Percentiles rank a stretch among this genome's conserved stretches.
Evolutionary conservation across 2,329 filamentous ascomycete genomes (phyloP).

Genomic region (Nemania bipapillata): DNA sequence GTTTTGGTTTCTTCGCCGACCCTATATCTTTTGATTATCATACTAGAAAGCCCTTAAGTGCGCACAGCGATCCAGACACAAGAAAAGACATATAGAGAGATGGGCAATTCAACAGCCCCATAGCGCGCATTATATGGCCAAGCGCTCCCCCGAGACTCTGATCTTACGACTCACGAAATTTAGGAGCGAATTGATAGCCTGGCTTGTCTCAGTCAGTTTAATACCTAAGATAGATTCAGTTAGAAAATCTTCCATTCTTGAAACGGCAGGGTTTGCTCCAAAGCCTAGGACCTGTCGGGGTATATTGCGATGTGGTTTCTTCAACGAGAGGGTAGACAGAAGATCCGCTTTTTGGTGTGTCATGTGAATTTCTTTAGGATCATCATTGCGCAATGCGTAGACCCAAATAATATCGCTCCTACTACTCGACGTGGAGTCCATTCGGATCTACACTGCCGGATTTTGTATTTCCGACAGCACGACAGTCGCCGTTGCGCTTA

Average conservation of each 20-base stretch:
- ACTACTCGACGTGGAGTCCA: background rate
- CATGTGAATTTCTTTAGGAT: background rate
- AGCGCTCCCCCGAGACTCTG: too few species aligned
- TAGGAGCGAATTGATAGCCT: background rate
- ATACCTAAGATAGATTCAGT: background rate
- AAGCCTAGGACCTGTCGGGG: background rate
- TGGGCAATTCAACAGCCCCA: background rate
- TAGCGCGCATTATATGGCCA: background rate
- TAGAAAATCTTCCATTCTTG: background rate
- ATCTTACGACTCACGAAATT: background rate
- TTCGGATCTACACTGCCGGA: background rate
- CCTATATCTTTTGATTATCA: conserved; percentile 48
- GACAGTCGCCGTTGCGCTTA: background rate
- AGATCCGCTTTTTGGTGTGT: background rate
- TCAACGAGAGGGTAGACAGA: background rate
- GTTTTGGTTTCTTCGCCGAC: background rate
- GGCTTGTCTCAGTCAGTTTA: background rate
- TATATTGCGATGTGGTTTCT: too few species aligned
- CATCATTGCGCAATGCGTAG: background rate
- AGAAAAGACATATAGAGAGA: background rate
- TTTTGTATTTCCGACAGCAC: background rate
- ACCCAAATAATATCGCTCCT: background rate
- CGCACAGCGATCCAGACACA: background rate
- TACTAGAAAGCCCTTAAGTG: background rate
- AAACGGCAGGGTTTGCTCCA: background rate